Percentiles rank a stretch among this genome's conserved stretches.
Evolutionary conservation across 305 asterid species (phyloP).

Genomic region (Lippia alba): DNA sequence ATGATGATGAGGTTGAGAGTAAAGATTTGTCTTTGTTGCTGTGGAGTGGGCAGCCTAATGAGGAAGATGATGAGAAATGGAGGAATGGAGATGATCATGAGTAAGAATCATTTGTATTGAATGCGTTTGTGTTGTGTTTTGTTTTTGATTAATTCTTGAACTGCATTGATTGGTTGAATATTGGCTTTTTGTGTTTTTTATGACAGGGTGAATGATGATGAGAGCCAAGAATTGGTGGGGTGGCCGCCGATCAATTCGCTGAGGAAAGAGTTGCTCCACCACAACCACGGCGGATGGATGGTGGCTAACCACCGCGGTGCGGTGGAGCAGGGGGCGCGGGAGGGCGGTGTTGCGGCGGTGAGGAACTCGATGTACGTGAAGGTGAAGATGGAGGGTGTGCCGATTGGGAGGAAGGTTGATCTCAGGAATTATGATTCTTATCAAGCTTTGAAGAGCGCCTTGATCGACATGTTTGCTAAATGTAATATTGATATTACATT

Average conservation of each 20-base stretch:
- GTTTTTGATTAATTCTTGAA: not conserved
- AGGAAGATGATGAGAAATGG: slow-evolving; percentile 35
- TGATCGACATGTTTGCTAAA: slow-evolving; percentile 64
- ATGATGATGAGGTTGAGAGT: slow-evolving; percentile 28
- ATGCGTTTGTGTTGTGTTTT: too few species aligned
- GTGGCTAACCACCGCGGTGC: slow-evolving; percentile 9
- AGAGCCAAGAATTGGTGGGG: slow-evolving; percentile 43
- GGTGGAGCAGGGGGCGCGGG: too few species aligned
- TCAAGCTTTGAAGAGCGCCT: slow-evolving; percentile 41
- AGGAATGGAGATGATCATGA: slow-evolving; percentile 1
- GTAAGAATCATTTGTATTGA: slow-evolving; percentile 2
- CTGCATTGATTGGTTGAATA: not conserved
- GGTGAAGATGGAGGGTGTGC: slow-evolving; percentile 79
- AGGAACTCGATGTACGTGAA: slow-evolving; percentile 56
- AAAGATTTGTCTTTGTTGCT: slow-evolving; percentile 42
- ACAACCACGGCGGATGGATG: slow-evolving; percentile 31
- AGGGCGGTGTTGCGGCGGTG: not conserved
- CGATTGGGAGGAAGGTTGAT: slow-evolving; percentile 68
- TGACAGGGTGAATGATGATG: slow-evolving; percentile 42
- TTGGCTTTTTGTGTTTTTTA: too few species aligned
- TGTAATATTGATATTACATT: slow-evolving; percentile 34
- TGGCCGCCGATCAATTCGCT: slow-evolving; percentile 63
- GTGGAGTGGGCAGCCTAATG: slow-evolving; percentile 57
- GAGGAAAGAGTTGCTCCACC: slow-evolving; percentile 48
- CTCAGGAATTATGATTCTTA: slow-evolving; percentile 55